Base-by-base conservation (phyloP, 2,329 filamentous ascomycete genomes). In the Nemania abortiva region DNA sequence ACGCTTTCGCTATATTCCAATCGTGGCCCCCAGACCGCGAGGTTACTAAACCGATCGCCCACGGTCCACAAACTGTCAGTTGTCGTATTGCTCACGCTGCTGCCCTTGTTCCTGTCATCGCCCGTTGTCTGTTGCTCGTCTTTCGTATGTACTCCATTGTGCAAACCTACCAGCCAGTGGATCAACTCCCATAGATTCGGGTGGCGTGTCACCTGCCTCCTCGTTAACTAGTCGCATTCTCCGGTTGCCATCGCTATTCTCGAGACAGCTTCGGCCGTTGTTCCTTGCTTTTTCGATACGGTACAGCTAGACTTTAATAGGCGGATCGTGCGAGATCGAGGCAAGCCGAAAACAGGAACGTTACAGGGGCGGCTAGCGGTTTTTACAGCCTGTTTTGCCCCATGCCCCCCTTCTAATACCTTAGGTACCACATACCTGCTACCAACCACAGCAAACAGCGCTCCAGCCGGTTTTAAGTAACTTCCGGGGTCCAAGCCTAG, bases 251-350 rank as follows among this genome's bases (percentile, higher is more conserved):
- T 37, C 55, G 47, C 42, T 27, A 29, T 47, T 52, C 54, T 61
- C 20, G 57, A 31, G 53, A n/a, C 47, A 34, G 18, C 54, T n/a
- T 61, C 60, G 29, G 60, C 31, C 27, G 20, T 15, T 18, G 47
- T 24, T 27, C 49, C 47, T 24, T 29, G n/a, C 22, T 15, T 24
- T 15, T 24, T 29, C 15, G 34, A 50, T 60, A 59, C 47, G 18
- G 22, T 39, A 29, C 1, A 22, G 18, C 9, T 37, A 37, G 15
- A n/a, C 18, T 29, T 1, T 15, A 29, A 18, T 34, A 7, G n/a
- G 29, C 31, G 60, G 64, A 67, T 70, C 55, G 66, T 39, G 20
- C 50, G 29, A 57, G 57, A 67, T 67, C 60, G 64, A 63, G 60
- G 55, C 54, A 64, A 22, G 22, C 63, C 66, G 29, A 63, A 63